Conservation (phyloP, 495 filamentous ascomycete genomes). For the Podospora fimiseda region DNA sequence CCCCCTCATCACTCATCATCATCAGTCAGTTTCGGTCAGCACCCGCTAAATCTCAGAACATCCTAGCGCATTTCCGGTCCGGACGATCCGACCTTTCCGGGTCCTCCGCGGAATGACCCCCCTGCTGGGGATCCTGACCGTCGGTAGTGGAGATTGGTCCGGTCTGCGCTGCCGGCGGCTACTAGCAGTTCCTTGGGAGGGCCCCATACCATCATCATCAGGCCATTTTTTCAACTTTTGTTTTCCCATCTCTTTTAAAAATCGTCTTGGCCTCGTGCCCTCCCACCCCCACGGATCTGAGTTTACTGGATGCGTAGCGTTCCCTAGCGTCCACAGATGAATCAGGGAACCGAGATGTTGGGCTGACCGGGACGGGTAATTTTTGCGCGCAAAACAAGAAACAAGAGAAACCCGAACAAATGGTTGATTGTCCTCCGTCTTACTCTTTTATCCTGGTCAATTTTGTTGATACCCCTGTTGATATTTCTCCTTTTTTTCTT, state of each 20-base stretch:
- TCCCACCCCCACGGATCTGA: too few relatives aligned
- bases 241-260: not conserved
- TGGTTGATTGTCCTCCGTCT: not conserved
- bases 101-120: slow-evolving; percentile 11
- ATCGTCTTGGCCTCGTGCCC: too few relatives aligned
- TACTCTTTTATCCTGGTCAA: not conserved
- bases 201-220: too few relatives aligned
- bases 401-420: too few relatives aligned
- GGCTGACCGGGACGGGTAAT: not conserved
- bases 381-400: not conserved
- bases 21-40: slow-evolving; percentile 6
- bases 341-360: not conserved
- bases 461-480: not conserved
- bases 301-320: not conserved
- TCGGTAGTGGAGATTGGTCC: slow-evolving; percentile 13
- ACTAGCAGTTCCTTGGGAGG: not conserved
- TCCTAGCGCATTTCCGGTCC: slow-evolving; percentile 14
- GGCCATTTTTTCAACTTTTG: not conserved
- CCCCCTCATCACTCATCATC: slow-evolving; percentile 3
- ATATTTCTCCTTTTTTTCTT: not conserved
- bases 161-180: slow-evolving; percentile 10
- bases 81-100: slow-evolving; percentile 23
- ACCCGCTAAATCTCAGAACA: not conserved
- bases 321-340: too few relatives aligned
- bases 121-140: slow-evolving; percentile 13